Conservation (phyloP, 768 basidiomycete genomes). For the Dioszegia aurantiaca region DNA sequence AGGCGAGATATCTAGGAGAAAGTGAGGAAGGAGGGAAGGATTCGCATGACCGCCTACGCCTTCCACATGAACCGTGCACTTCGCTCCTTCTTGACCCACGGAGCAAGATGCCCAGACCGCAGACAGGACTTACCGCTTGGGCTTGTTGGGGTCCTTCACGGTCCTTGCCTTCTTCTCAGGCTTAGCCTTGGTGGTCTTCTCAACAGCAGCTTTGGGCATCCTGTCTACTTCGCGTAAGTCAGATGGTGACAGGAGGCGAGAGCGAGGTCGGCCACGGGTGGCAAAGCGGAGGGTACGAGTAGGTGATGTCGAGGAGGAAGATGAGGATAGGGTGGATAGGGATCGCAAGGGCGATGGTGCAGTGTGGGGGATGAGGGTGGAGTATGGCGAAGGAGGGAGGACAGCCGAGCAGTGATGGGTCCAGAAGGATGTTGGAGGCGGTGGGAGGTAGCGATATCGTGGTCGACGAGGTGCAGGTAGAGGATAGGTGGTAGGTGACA, state of each 20-base stretch:
- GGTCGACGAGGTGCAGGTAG: not conserved
- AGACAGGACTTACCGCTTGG: constrained; percentile 60
- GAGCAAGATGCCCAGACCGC: not conserved
- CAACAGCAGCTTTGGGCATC: constrained; percentile 71
- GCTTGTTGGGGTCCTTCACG: constrained; percentile 66
- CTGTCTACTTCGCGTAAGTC: constrained; percentile 5
- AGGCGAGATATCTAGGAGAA: too few species aligned
- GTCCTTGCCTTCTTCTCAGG: constrained; percentile 28
- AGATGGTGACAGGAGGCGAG: not conserved
- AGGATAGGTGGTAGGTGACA: not conserved
- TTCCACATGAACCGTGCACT: too few species aligned
- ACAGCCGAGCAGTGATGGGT: not conserved
- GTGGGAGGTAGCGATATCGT: constrained; percentile 1
- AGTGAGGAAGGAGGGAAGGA: too few species aligned
- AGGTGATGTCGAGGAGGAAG: not conserved
- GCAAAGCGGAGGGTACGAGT: not conserved
- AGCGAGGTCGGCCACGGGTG: not conserved
- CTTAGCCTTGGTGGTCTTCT: constrained; percentile 53
- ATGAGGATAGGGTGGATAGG: not conserved
- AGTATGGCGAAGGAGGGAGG: not conserved
- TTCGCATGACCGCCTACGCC: too few species aligned
- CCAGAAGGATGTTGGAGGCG: constrained; percentile 8
- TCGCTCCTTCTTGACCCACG: too few species aligned
- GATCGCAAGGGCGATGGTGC: not conserved
- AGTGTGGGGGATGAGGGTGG: not conserved